These are phyloP conservation scores for Kregervanrija delftensis DNA, from an alignment of 805 yeast genomes.

Conservation along the genomic window DNA sequence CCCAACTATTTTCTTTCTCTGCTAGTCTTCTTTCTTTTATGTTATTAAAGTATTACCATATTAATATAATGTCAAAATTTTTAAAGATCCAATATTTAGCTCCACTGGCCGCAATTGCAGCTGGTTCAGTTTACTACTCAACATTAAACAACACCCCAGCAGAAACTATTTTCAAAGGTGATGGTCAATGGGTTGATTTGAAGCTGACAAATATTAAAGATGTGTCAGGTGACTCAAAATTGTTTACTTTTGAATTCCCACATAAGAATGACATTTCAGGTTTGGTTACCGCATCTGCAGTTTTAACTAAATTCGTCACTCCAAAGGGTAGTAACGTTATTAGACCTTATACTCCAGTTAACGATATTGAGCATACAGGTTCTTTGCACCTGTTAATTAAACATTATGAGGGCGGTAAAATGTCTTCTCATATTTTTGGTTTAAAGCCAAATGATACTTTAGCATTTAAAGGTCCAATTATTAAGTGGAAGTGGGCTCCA, in stretches of 20 bases:
- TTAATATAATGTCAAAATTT: conserved; percentile 5
- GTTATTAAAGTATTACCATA: not conserved
- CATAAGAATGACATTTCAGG: conserved; percentile 66
- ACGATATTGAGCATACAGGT: conserved; percentile 66
- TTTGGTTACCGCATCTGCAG: conserved; percentile 67
- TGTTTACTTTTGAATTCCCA: conserved; percentile 65
- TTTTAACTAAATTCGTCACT: conserved; percentile 75
- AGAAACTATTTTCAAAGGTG: conserved; percentile 45
- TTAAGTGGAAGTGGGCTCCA: conserved; percentile 86
- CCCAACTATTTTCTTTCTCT: not conserved
- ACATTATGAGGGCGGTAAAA: conserved; percentile 85
- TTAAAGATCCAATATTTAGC: conserved; percentile 11
- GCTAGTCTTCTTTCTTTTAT: not conserved
- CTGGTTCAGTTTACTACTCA: conserved; percentile 32
- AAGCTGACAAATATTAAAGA: conserved; percentile 42
- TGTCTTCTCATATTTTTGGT: conserved; percentile 64
- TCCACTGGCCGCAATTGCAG: conserved; percentile 35
- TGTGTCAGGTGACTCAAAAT: conserved; percentile 57
- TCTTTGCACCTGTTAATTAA: conserved; percentile 74
- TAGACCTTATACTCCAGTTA: conserved; percentile 85
- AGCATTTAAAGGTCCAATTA: conserved; percentile 89
- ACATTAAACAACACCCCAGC: conserved; percentile 22
- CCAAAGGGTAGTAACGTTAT: conserved; percentile 81
- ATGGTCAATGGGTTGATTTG: conserved; percentile 66
- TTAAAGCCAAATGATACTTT: conserved; percentile 76